Base-by-base conservation (phyloP, 441 rosid genomes). In the Capsella rubella region DNA sequence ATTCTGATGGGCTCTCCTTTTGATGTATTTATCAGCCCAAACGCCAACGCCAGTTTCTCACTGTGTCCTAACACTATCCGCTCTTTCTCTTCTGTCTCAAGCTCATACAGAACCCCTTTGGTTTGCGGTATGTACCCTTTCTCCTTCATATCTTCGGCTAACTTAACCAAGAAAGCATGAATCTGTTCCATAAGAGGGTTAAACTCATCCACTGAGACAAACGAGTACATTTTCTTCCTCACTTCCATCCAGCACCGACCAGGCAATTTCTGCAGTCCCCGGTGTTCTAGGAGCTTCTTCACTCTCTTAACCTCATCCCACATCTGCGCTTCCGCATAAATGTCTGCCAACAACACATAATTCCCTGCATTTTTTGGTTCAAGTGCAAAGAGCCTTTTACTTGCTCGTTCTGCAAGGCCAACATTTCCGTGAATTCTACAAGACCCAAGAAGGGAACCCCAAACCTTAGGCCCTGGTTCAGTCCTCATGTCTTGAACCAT, bases 11-110 rank as follows among this genome's bases (percentile, higher is more conserved):
- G 76, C 72, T 89, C 95, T 45, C 92, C 92, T 40, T 82, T 78
- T 11, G 79, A 74, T 18, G 87, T 74, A 75, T 90, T 90, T 77
- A 89, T 87, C 9, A 94, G 87, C 57, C 97, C 97, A 13, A 87
- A 91, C 15, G 91, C 96, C 39, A 94, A 86, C 0, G 98, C 96
- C n/a, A 89, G 82, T 64, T 94, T 94, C 78, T 91, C 96, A 8
- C 96, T 91, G 65, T 94, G 98, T 12, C 98, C 96, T 67, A 90
- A 74, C 43, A 91, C 83, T 15, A 91, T 90, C 57, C 86, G 74
- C 78, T 94, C 96, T 81, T 91, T 94, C 79, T 90, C 97, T 62
- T 82, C 81, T 2, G 69, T 67, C 12, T 82, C 93, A 11, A 94
- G 92, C 76, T 89, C 95, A 69, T 91, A 94, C 15, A 90, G 89